Evolutionary conservation across 2,329 filamentous ascomycete species (phyloP).

Genomic region (Diaporthe sp.): DNA sequence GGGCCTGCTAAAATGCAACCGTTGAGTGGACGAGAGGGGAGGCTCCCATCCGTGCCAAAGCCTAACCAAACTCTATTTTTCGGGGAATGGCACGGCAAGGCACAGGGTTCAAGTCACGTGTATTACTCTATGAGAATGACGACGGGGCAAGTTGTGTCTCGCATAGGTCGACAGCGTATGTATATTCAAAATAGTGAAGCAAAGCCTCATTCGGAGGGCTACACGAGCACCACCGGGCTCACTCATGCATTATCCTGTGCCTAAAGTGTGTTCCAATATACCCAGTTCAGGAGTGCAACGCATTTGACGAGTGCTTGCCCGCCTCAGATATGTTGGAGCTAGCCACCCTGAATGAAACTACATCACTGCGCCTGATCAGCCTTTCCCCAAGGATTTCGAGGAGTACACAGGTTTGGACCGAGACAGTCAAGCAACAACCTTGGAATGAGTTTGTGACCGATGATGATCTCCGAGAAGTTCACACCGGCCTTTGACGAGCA

Average conservation of each 20-base stretch:
- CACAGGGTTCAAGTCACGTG: neutral
- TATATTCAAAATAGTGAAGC: neutral
- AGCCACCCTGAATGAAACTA: no score
- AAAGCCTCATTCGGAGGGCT: neutral
- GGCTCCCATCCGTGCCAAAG: neutral
- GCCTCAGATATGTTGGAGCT: neutral
- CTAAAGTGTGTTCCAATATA: neutral
- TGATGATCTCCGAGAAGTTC: neutral
- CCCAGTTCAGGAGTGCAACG: neutral
- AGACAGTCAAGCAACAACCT: neutral
- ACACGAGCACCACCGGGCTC: neutral
- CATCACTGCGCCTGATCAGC: neutral
- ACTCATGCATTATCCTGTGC: neutral
- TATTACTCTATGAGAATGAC: neutral
- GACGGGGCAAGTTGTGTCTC: neutral
- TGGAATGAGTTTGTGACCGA: neutral
- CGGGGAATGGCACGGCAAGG: neutral
- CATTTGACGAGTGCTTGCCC: neutral
- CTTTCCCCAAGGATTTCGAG: neutral
- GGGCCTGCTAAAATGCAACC: neutral
- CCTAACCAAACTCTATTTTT: neutral
- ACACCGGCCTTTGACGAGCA: neutral
- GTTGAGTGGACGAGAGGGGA: neutral
- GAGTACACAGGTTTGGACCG: neutral
- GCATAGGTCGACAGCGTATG: neutral